Conservation (phyloP, 257 asterid genomes). For the Craterostigma plantagineum region DNA sequence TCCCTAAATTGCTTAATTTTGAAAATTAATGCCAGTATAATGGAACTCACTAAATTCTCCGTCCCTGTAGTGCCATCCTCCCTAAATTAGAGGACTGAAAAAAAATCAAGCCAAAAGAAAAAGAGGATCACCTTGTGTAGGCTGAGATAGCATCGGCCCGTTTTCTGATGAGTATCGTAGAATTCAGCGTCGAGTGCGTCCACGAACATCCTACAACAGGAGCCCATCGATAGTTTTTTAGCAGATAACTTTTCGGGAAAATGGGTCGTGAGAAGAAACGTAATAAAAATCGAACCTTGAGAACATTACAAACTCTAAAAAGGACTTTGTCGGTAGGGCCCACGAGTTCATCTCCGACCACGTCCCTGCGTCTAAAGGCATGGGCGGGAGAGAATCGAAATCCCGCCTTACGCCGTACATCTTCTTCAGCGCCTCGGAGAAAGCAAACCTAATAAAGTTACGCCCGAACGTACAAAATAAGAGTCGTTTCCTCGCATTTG, state of each 20-base stretch:
- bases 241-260: too few species aligned
- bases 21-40: too few species aligned
- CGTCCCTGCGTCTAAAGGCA: constrained; percentile 61
- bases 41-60: too few species aligned
- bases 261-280: neutral
- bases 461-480: neutral
- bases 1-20: too few species aligned
- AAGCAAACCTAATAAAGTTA: constrained; percentile 33
- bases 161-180: constrained; percentile 47
- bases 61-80: neutral
- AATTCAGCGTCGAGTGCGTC: constrained; percentile 61
- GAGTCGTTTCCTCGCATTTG: constrained; percentile 6
- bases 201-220: constrained; percentile 69
- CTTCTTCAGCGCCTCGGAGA: constrained; percentile 58
- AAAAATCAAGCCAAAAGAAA: too few species aligned
- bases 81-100: too few species aligned
- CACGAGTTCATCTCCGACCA: constrained; percentile 94
- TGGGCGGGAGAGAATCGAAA: constrained; percentile 51
- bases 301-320: constrained; percentile 83
- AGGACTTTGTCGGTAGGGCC: constrained; percentile 84
- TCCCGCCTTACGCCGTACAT: constrained; percentile 71
- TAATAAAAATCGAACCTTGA: constrained; percentile 42
- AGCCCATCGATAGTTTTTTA: neutral
- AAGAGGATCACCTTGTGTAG: constrained; percentile 26
- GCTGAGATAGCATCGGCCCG: constrained; percentile 60